These are phyloP conservation scores for Lotmaria passim DNA, from an alignment of 208 protist species.

Conservation along the genomic window DNA sequence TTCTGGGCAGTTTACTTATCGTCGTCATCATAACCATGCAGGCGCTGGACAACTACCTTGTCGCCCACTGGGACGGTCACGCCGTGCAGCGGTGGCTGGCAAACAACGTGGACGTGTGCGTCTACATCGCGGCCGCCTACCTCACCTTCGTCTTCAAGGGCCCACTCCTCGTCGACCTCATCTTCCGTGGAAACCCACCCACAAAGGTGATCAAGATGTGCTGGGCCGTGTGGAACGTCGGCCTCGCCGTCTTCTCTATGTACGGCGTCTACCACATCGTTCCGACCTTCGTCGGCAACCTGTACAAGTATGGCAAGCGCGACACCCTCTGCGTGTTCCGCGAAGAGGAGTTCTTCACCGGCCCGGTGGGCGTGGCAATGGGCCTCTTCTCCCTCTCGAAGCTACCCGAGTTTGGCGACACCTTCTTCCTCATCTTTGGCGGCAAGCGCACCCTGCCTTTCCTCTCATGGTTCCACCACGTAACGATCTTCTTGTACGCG, in stretches of 20 bases:
- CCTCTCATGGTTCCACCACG: conserved; percentile 93
- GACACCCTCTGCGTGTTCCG: conserved; percentile 74
- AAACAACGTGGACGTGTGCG: conserved; percentile 50
- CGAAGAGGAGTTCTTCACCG: conserved; percentile 59
- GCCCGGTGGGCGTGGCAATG: conserved; percentile 72
- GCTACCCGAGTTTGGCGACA: conserved; percentile 87
- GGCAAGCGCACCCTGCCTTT: conserved; percentile 78
- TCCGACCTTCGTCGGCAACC: conserved; percentile 39
- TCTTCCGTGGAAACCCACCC: conserved; percentile 53
- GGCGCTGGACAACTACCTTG: conserved; percentile 51
- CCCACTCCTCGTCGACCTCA: conserved; percentile 39
- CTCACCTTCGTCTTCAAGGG: conserved; percentile 67
- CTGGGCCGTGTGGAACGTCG: conserved; percentile 87
- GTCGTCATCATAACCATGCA: conserved; percentile 31
- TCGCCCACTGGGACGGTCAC: conserved; percentile 46
- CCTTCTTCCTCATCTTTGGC: conserved; percentile 80
- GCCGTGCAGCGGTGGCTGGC: conserved; percentile 38
- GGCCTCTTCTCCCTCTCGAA: conserved; percentile 85
- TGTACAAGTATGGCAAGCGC: conserved; percentile 46
- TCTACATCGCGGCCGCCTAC: conserved; percentile 62
- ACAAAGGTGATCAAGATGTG: conserved; percentile 52
- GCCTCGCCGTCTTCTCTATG: conserved; percentile 84
- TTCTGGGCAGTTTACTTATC: not conserved
- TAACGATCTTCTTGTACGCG: conserved; percentile 90
- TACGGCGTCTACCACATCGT: conserved; percentile 63